These are phyloP conservation scores for Russula olivacea DNA, from an alignment of 768 basidiomycete species.

Conservation along the genomic window DNA sequence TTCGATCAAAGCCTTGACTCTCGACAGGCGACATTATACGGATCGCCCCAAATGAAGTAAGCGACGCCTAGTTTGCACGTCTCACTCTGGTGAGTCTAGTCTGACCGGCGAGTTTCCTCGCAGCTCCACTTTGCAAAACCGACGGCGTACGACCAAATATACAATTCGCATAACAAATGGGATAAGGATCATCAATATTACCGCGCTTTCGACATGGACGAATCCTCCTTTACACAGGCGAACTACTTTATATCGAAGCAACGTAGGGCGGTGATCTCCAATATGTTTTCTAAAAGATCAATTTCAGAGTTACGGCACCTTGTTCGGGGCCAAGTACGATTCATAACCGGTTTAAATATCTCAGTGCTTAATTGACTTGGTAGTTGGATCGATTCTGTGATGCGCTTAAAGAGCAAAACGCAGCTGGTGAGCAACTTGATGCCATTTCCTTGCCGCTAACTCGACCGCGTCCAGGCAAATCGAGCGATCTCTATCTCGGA, in stretches of 20 bases:
- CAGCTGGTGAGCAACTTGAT: not conserved
- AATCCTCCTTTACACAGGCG: constrained; percentile 35
- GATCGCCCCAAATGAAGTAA: constrained; percentile 18
- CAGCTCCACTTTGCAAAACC: constrained; percentile 18
- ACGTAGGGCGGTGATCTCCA: constrained; percentile 32
- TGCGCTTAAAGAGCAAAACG: constrained; percentile 12
- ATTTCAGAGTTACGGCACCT: constrained; percentile 34
- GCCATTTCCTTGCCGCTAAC: not conserved
- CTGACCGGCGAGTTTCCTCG: not conserved
- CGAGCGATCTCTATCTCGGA: constrained; percentile 37
- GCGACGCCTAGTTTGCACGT: too few species aligned
- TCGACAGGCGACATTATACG: constrained; percentile 15
- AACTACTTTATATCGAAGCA: constrained; percentile 34
- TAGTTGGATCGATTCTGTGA: constrained; percentile 35
- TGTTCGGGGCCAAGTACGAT: constrained; percentile 32
- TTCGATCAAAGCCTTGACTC: not conserved
- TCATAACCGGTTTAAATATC: not conserved
- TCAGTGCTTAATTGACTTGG: not conserved
- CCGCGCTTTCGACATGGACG: constrained; percentile 34
- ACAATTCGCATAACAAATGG: constrained; percentile 28
- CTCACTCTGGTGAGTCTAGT: not conserved
- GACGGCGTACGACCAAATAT: constrained; percentile 15
- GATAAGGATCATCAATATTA: constrained; percentile 40
- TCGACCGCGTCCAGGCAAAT: constrained; percentile 5
- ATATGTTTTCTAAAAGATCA: constrained; percentile 38